phyloP scores from a whole-genome alignment of 108 stramenopile species.

The Cyclotella baltica region DNA sequence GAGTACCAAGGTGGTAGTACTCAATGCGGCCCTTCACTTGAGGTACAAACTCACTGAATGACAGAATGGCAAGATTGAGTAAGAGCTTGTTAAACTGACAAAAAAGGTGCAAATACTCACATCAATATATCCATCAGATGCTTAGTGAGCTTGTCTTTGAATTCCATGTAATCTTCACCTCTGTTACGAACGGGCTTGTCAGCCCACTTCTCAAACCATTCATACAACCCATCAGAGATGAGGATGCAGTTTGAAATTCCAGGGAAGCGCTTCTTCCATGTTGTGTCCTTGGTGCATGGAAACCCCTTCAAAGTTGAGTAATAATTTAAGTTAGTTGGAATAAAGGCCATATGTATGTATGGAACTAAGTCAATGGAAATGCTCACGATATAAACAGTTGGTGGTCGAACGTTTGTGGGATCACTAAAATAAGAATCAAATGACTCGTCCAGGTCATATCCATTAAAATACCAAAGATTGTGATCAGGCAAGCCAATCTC shows the following conservation, averaged over 20 bases:
- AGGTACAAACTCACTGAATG: conserved; percentile 48
- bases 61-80: too few species aligned
- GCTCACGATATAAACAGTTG: conserved; percentile 78
- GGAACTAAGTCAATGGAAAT: too few species aligned
- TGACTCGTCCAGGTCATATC: conserved; percentile 49
- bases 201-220: conserved; percentile 53
- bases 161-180: conserved; percentile 52
- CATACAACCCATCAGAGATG: conserved; percentile 47
- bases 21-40: conserved; percentile 51
- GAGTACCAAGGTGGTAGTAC: conserved; percentile 49
- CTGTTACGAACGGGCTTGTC: conserved; percentile 35
- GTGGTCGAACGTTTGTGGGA: conserved; percentile 60
- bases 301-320: too few species aligned
- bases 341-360: too few species aligned
- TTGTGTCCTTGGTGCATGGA: conserved; percentile 55
- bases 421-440: conserved; percentile 44
- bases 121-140: conserved; percentile 53
- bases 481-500: conserved; percentile 48
- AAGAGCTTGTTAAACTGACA: too few species aligned
- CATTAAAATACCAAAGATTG: conserved; percentile 57
- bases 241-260: conserved; percentile 50
- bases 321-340: too few species aligned
- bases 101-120: too few species aligned
- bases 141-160: conserved; percentile 47
- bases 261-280: conserved; percentile 58